Conservation (phyloP, 345 rosid species). For the Populus davidiana region DNA sequence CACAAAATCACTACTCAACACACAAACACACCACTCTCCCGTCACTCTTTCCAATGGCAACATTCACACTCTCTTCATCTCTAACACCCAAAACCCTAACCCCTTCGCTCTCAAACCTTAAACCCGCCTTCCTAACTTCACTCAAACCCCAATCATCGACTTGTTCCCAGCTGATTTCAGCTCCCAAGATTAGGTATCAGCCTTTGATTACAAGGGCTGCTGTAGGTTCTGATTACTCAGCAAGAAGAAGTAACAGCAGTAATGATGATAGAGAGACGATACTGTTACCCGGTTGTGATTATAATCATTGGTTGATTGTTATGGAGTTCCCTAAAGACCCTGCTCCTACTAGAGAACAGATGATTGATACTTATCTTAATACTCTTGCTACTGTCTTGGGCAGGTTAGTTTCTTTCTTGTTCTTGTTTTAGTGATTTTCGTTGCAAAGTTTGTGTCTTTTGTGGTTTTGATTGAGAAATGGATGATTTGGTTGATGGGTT, state of each 20-base stretch:
- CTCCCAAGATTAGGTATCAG: not conserved
- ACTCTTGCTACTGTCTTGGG: conserved; percentile 88
- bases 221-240: conserved; percentile 57
- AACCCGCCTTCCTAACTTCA: conserved; percentile 26
- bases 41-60: conserved; percentile 42
- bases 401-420: conserved; percentile 37
- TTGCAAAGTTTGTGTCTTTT: not conserved
- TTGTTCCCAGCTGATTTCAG: conserved; percentile 10
- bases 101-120: conserved; percentile 37
- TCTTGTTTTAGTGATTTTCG: not conserved
- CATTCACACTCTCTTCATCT: conserved; percentile 32
- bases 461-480: not conserved
- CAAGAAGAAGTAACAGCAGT: conserved; percentile 56
- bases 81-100: conserved; percentile 10
- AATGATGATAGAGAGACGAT: conserved; percentile 83
- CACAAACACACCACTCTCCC: not conserved
- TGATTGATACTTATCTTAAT: conserved; percentile 89
- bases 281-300: conserved; percentile 90
- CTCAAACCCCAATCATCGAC: conserved; percentile 2
- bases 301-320: conserved; percentile 94
- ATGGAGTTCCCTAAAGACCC: conserved; percentile 99
- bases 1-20: not conserved
- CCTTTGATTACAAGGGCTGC: conserved; percentile 32
- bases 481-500: not conserved
- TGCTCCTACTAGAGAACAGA: conserved; percentile 84